Base-by-base conservation (phyloP, 176 grass and related monocot species). In the Areca catechu region DNA sequence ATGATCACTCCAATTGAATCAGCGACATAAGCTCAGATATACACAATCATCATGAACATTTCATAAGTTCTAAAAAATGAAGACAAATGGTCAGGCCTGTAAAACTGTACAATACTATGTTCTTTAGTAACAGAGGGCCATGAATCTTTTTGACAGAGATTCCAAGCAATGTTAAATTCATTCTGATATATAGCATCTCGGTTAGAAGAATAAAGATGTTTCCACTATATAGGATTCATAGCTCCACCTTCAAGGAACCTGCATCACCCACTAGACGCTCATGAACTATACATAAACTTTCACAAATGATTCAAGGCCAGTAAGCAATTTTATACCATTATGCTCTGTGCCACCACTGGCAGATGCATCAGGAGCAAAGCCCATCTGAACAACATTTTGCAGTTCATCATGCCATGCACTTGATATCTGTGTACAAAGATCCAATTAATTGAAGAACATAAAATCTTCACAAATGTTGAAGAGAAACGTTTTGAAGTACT, bases 221-320 rank as follows among this genome's bases (percentile, higher is more conserved):
- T 43, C 34, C 34, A 12, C 34, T 3, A 43, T 14, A 14, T 14
- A 43, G 34, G 34, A 48, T 69, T 61, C 15, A 18, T 75, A 71
- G 81, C 49, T 84, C 80, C 70, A 58, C 54, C 73, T 79, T 81
- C 73, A 79, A 79, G 16, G 74, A 76, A 66, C 74, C 89, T 88
- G 70, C 24, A 71, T 55, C 20, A 53, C 53, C 4, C 20, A 74
- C 74, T n/a, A 58, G 20, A 43, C 10, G 14, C 34, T 14, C 34
- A 43, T 12, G 10, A 43, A 43, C 34, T 3, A 43, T 3, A 43
- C 9, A 14, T 14, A 12, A 43, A 43, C 1, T 43, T 43, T 43
- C 10, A 2, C 9, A 43, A 3, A 12, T 12, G 34, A 14, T 43
- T 43, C 10, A 12, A 43, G 6, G 34, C 2, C 34, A 58, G 50